These are phyloP conservation scores for Barnettozyma wickerhamii DNA, from an alignment of 805 yeast genomes.

Conservation along the genomic window DNA sequence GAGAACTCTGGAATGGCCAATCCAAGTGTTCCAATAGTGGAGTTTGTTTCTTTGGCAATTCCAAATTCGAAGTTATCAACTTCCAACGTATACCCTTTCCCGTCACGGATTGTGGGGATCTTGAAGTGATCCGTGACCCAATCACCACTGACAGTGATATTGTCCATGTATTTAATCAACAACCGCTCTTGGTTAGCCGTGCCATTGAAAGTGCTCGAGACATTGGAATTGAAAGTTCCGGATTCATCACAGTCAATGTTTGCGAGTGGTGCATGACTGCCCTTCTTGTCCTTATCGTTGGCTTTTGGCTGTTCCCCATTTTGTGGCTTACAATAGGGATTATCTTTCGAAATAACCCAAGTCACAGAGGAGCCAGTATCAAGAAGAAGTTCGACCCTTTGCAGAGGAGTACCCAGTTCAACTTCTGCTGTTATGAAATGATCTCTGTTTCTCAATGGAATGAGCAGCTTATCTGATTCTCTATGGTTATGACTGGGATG, in stretches of 20 bases:
- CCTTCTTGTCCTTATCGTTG: not conserved
- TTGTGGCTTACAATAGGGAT: slow-evolving; percentile 12
- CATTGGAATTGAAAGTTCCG: slow-evolving; percentile 8
- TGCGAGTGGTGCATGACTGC: no score
- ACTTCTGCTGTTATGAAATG: slow-evolving; percentile 6
- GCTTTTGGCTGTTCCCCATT: not conserved
- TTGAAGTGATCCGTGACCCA: slow-evolving; percentile 8
- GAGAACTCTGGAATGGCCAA: slow-evolving; percentile 28
- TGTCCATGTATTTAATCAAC: slow-evolving; percentile 5
- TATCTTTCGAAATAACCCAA: slow-evolving; percentile 27
- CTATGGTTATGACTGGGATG: not conserved
- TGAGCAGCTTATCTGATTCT: slow-evolving; percentile 4
- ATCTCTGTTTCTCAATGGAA: slow-evolving; percentile 12
- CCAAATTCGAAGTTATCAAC: slow-evolving; percentile 20
- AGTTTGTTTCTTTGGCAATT: slow-evolving; percentile 30
- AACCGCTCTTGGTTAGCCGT: not conserved
- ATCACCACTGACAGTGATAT: slow-evolving; percentile 4
- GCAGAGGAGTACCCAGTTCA: slow-evolving; percentile 21
- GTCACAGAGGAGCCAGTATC: slow-evolving; percentile 34
- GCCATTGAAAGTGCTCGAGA: slow-evolving; percentile 2
- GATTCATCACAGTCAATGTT: slow-evolving; percentile 7
- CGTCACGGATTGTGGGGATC: slow-evolving; percentile 2
- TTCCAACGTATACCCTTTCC: not conserved
- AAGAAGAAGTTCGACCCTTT: slow-evolving; percentile 25
- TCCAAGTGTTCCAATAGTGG: slow-evolving; percentile 40